Conservation (phyloP, 2,329 filamentous ascomycete genomes). For the Microcyclosporella mali region DNA sequence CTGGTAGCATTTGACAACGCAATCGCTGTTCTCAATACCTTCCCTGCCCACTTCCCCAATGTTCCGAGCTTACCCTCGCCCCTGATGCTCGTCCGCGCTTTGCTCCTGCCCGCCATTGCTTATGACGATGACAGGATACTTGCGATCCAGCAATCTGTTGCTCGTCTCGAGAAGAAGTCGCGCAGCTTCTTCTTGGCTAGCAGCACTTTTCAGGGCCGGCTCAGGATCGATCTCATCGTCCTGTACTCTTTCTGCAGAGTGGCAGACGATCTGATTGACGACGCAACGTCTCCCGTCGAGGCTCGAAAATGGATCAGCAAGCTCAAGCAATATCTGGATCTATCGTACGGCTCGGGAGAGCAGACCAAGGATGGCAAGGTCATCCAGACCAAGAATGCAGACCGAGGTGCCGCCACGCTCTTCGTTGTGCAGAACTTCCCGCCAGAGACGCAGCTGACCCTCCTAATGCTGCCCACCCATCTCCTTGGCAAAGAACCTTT, state of each 20-base stretch:
- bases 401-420: slow-evolving; percentile 26
- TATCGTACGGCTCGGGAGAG: slow-evolving; percentile 40
- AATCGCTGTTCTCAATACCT: slow-evolving; percentile 58
- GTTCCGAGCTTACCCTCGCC: slow-evolving; percentile 47
- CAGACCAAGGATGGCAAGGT: slow-evolving; percentile 22
- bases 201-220: slow-evolving; percentile 59
- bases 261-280: slow-evolving; percentile 67
- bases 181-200: slow-evolving; percentile 69
- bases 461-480: slow-evolving; percentile 53
- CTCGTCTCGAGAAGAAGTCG: slow-evolving; percentile 57
- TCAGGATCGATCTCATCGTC: slow-evolving; percentile 62
- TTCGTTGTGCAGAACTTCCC: slow-evolving; percentile 51
- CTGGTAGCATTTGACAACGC: slow-evolving; percentile 64
- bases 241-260: slow-evolving; percentile 69
- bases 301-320: slow-evolving; percentile 55
- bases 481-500: slow-evolving; percentile 55
- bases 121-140: slow-evolving; percentile 55
- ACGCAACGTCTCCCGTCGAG: slow-evolving; percentile 49
- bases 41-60: slow-evolving; percentile 51
- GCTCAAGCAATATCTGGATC: slow-evolving; percentile 52
- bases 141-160: slow-evolving; percentile 55
- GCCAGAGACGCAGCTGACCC: slow-evolving; percentile 45
- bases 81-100: slow-evolving; percentile 46
- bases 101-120: slow-evolving; percentile 42
- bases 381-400: slow-evolving; percentile 25